Conservation (phyloP, 345 rosid genomes). For the Eucalyptus marginata region DNA sequence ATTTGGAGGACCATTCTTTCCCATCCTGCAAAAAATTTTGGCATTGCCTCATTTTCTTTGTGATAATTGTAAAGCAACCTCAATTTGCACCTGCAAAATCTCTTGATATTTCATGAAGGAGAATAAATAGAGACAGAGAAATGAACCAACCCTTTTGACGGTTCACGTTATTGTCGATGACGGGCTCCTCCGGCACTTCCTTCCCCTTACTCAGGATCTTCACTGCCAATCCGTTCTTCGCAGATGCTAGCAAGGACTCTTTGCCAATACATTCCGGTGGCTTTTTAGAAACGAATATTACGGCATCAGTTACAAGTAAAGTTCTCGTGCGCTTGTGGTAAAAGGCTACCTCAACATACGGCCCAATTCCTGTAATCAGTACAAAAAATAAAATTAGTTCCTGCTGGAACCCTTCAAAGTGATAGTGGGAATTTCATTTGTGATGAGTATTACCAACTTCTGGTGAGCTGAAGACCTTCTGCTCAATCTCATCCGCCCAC, state of each 20-base stretch:
- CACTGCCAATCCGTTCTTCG: slow-evolving; percentile 90
- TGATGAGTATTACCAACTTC: slow-evolving; percentile 69
- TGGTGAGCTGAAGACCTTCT: slow-evolving; percentile 85
- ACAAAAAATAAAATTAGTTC: background rate
- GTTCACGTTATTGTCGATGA: slow-evolving; percentile 53
- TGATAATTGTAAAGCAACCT: background rate
- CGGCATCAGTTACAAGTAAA: slow-evolving; percentile 81
- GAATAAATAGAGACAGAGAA: background rate
- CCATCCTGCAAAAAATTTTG: slow-evolving; percentile 56
- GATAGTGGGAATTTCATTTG: background rate
- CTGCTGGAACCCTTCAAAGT: background rate
- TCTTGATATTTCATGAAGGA: background rate
- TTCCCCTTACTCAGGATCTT: slow-evolving; percentile 89
- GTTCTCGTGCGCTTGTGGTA: slow-evolving; percentile 84
- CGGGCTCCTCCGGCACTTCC: slow-evolving; percentile 71
- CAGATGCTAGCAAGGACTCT: slow-evolving; percentile 75
- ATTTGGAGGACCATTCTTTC: slow-evolving; percentile 98
- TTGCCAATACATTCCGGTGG: slow-evolving; percentile 79
- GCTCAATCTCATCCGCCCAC: slow-evolving; percentile 89
- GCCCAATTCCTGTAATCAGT: slow-evolving; percentile 66
- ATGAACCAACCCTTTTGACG: slow-evolving; percentile 60
- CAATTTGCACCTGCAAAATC: background rate
- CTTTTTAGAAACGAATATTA: slow-evolving; percentile 66
- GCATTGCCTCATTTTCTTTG: background rate
- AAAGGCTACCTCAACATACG: slow-evolving; percentile 89